Base-by-base conservation (phyloP, 441 rosid species). In the Pelargonium fulgidum region DNA sequence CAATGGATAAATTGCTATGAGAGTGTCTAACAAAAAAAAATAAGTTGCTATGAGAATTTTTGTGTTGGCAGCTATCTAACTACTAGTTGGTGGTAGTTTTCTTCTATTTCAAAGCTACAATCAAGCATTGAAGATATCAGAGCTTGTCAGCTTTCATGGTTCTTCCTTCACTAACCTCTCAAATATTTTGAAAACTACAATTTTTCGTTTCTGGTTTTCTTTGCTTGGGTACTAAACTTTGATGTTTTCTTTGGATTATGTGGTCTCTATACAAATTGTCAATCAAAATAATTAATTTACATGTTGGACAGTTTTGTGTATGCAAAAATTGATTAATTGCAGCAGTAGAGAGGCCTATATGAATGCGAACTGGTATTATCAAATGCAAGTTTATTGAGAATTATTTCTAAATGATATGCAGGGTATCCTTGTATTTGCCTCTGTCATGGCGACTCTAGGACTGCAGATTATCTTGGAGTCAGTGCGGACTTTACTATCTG, bases 341-440 rank as follows among this genome's bases (percentile, higher is more conserved):
- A 33, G 22, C 4, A 4, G 4, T 22, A 7, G 12, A 12, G 14
- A 50, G 5, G 20, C 16, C 58, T 50, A 14, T 50, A 14, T 50
- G 19, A 50, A 5, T 13, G 58, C 58, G n/a, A 13, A 50, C 58
- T 13, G 14, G 1, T 50, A 50, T 50, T 50, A 50, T n/a, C 7
- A 50, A 50, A 13, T 12, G 19, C 58, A 13, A 4, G 6, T 26
- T 22, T 1, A 41, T 20, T 3, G 54, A 13, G 29, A 3, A 50
- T 13, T 50, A 7, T 50, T 3, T 13, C 5, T 13, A 50, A 13
- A 50, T 45, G 1, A 2, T 62, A 0, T 75, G 58, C 84, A 89
- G 92, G 90, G 92, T 1, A 89, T 89, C 69, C 78, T 85, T 75
- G 90, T 89, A 71, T 89, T 89, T 73, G 95, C 95, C 45, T 89